These are phyloP conservation scores for Fagopyrum homotropicum DNA, from an alignment of 148 eudicot species.

Conservation along the genomic window DNA sequence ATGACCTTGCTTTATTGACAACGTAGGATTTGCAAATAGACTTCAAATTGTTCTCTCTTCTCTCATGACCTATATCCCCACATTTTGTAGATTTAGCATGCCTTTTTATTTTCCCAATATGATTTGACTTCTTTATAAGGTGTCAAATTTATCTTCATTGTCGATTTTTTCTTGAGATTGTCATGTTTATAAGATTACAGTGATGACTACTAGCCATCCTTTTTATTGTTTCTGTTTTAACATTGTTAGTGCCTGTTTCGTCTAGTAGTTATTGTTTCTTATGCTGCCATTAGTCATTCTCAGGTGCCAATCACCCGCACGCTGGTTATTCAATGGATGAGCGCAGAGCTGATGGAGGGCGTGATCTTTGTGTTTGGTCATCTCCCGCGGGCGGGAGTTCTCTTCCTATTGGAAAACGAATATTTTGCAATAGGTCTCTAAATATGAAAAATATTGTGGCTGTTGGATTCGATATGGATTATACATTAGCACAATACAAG, in stretches of 20 bases:
- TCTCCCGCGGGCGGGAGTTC: slow-evolving; percentile 55
- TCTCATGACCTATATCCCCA: not conserved
- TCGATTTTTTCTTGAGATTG: not conserved
- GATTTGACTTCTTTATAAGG: not conserved
- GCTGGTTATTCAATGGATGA: slow-evolving; percentile 46
- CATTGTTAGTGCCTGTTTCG: not conserved
- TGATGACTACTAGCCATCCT: not conserved
- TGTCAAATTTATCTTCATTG: not conserved
- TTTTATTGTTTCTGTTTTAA: not conserved
- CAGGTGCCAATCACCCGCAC: slow-evolving; percentile 40
- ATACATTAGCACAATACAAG: slow-evolving; percentile 93
- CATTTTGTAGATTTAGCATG: not conserved
- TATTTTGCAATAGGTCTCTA: slow-evolving; percentile 91
- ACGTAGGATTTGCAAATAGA: no score
- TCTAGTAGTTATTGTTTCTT: slow-evolving; percentile 3
- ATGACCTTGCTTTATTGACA: no score
- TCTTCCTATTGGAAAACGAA: slow-evolving; percentile 68
- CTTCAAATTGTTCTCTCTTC: no score
- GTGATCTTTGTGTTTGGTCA: slow-evolving; percentile 65
- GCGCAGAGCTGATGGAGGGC: slow-evolving; percentile 29
- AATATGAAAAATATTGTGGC: slow-evolving; percentile 90
- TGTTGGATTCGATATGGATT: slow-evolving; percentile 99
- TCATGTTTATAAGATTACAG: not conserved
- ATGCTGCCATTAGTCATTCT: slow-evolving; percentile 14
- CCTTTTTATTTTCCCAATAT: not conserved